These are phyloP conservation scores for Cyclotella cryptica DNA, from an alignment of 108 stramenopile genomes.

Conservation along the genomic window DNA sequence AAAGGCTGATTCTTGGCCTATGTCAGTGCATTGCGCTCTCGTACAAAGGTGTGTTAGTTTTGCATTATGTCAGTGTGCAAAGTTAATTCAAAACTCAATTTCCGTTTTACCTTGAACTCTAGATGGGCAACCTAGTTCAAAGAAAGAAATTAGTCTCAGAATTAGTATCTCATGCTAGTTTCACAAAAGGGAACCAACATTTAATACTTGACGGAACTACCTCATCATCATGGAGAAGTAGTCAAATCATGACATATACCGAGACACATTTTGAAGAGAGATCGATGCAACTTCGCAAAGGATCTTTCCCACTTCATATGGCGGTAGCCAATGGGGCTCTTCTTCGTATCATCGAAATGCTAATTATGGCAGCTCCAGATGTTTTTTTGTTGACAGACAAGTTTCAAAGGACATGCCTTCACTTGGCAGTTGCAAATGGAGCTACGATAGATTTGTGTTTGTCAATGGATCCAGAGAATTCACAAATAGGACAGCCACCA, in stretches of 20 bases:
- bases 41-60: slow-evolving; percentile 37
- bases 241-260: slow-evolving; percentile 15
- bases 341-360: slow-evolving; percentile 23
- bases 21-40: slow-evolving; percentile 29
- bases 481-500: not conserved
- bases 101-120: not conserved
- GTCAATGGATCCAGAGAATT: not conserved
- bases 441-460: not conserved
- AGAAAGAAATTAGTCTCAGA: slow-evolving; percentile 11
- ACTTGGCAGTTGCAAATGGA: slow-evolving; percentile 26
- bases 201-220: slow-evolving; percentile 28
- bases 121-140: slow-evolving; percentile 17
- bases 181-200: slow-evolving; percentile 5
- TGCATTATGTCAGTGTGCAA: not conserved
- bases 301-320: slow-evolving; percentile 49
- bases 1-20: too few relatives aligned
- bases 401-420: slow-evolving; percentile 43
- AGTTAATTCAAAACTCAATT: not conserved
- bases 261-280: slow-evolving; percentile 11
- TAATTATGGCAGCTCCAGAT: slow-evolving; percentile 29
- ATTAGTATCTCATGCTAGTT: not conserved
- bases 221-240: slow-evolving; percentile 14
- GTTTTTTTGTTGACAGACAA: slow-evolving; percentile 34
- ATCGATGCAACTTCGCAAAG: slow-evolving; percentile 42
- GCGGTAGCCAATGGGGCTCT: slow-evolving; percentile 43